Conservation (phyloP, 768 basidiomycete species). For the Suillus bovinus region DNA sequence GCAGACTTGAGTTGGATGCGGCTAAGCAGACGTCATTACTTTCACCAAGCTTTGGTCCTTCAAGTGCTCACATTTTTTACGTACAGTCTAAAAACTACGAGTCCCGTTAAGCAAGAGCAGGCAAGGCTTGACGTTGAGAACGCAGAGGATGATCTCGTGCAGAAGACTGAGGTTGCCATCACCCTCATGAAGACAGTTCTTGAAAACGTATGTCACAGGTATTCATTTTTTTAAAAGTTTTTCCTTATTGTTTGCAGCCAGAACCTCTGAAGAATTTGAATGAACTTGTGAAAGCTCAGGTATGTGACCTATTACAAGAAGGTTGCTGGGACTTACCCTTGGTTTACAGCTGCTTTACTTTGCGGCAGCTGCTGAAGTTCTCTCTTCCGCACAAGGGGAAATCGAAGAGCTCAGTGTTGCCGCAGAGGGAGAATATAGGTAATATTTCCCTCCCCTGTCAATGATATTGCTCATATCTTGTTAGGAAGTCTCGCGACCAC, state of each 20-base stretch:
- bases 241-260: slow-evolving; percentile 54
- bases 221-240: neutral
- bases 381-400: slow-evolving; percentile 83
- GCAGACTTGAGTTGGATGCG: slow-evolving; percentile 85
- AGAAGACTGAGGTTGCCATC: slow-evolving; percentile 97
- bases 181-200: slow-evolving; percentile 97
- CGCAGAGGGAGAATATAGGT: slow-evolving; percentile 96
- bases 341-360: slow-evolving; percentile 63
- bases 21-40: slow-evolving; percentile 79
- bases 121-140: slow-evolving; percentile 91
- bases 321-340: neutral
- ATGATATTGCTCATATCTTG: slow-evolving; percentile 3
- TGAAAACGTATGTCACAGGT: slow-evolving; percentile 77
- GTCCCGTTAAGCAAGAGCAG: slow-evolving; percentile 82
- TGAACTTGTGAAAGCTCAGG: slow-evolving; percentile 89
- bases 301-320: slow-evolving; percentile 24
- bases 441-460: slow-evolving; percentile 14
- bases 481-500: slow-evolving; percentile 88
- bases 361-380: slow-evolving; percentile 74
- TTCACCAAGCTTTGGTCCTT: neutral
- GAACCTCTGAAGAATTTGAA: slow-evolving; percentile 95
- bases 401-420: slow-evolving; percentile 92
- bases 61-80: slow-evolving; percentile 5
- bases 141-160: slow-evolving; percentile 93
- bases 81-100: slow-evolving; percentile 74